Conservation (phyloP, 2,329 filamentous ascomycete genomes). For the Endoconidiophora polonica region DNA sequence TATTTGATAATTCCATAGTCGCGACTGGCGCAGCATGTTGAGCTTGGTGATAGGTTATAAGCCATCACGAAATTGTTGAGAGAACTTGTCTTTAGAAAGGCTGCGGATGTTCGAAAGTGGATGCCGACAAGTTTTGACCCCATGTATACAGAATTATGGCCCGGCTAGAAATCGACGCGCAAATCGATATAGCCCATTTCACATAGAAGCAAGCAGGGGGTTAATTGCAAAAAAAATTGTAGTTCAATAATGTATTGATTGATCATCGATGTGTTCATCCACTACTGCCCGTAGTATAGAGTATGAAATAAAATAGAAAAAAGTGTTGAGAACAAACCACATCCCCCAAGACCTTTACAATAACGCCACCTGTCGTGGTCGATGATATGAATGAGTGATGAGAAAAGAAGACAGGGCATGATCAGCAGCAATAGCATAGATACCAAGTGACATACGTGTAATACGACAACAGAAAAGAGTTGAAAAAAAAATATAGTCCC, state of each 20-base stretch:
- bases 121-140: neutral
- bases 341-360: neutral
- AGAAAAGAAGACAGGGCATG: too few species aligned
- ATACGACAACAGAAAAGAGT: neutral
- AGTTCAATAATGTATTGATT: neutral
- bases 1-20: too few species aligned
- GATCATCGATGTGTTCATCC: constrained; percentile 6
- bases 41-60: too few species aligned
- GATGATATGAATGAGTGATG: constrained; percentile 1
- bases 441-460: neutral
- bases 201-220: too few species aligned
- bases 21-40: too few species aligned
- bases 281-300: neutral
- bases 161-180: neutral
- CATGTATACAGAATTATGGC: constrained; percentile 8
- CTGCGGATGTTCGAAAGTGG: neutral
- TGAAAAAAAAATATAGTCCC: neutral
- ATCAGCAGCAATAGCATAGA: too few species aligned
- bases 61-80: too few species aligned
- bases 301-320: neutral
- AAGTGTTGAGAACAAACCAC: neutral
- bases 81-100: too few species aligned
- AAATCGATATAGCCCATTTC: neutral
- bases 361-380: neutral
- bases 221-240: neutral